Evolutionary conservation across 2,329 filamentous ascomycete species (phyloP).

Genomic region (Exutisphaerella laricina): DNA sequence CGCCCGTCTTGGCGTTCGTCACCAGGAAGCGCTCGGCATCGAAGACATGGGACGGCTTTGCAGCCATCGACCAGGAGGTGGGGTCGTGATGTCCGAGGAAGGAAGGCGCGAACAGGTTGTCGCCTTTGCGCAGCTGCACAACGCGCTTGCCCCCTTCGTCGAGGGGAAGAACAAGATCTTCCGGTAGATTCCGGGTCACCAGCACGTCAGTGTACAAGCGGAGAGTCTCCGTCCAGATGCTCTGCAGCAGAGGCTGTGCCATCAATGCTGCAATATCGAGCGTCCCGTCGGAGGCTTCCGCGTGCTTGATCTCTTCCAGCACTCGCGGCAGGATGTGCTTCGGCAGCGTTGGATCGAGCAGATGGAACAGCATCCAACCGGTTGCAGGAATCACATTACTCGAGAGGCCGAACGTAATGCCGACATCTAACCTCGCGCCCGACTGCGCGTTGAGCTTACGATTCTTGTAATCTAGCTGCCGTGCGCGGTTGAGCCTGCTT

Average conservation of each 20-base stretch:
- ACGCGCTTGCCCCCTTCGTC: conserved; percentile 25
- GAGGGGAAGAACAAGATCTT: conserved; percentile 27
- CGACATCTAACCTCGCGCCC: conserved; percentile 26
- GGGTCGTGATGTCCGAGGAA: conserved; percentile 29
- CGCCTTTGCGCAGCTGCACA: conserved; percentile 22
- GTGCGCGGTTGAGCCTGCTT: conserved; percentile 27
- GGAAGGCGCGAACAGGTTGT: conserved; percentile 30
- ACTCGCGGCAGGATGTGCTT: conserved; percentile 24
- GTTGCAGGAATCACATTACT: conserved; percentile 32
- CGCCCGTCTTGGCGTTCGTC: conserved; percentile 25
- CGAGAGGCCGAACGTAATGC: conserved; percentile 30
- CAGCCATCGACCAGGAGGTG: conserved; percentile 18
- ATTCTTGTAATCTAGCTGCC: conserved; percentile 26
- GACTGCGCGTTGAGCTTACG: conserved; percentile 21
- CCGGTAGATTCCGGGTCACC: conserved; percentile 27
- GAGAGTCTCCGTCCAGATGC: conserved; percentile 33
- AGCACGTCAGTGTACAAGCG: conserved; percentile 31
- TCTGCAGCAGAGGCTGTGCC: conserved; percentile 31
- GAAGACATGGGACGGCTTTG: conserved; percentile 20
- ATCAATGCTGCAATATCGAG: conserved; percentile 27
- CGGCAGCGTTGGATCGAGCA: conserved; percentile 27
- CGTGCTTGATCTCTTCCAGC: conserved; percentile 25
- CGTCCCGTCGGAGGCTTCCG: conserved; percentile 22
- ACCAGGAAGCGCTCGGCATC: conserved; percentile 28
- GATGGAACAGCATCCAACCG: conserved; percentile 32